Conservation (phyloP, 1,284 basidiomycete species). For the Malassezia psittaci region DNA sequence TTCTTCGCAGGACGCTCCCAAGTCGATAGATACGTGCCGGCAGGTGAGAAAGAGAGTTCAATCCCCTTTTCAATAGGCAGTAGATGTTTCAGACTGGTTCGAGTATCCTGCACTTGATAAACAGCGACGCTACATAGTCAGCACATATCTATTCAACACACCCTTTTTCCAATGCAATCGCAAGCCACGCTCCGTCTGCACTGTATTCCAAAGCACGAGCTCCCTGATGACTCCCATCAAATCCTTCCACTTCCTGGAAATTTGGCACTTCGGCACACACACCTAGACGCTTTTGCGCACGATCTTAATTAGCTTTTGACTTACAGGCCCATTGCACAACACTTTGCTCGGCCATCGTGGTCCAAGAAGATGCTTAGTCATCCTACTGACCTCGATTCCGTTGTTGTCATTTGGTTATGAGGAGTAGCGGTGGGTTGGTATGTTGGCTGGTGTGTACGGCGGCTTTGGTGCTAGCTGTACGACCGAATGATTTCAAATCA, state of each 20-base stretch:
- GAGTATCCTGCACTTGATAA: constrained; percentile 53
- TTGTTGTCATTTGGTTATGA: no score
- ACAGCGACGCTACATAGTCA: constrained; percentile 58
- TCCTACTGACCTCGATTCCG: no score
- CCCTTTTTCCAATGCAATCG: constrained; percentile 66
- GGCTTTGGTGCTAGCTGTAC: constrained; percentile 12
- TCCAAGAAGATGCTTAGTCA: neutral
- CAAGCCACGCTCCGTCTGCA: constrained; percentile 73
- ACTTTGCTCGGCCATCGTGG: constrained; percentile 10
- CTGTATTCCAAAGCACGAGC: constrained; percentile 75
- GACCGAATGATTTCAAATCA: constrained; percentile 37
- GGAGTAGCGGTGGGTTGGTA: neutral
- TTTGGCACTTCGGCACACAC: constrained; percentile 70
- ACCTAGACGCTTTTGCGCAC: constrained; percentile 83
- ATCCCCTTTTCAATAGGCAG: constrained; percentile 59
- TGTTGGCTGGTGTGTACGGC: neutral
- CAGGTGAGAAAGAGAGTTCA: constrained; percentile 81
- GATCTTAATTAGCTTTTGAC: constrained; percentile 54
- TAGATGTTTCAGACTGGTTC: constrained; percentile 25
- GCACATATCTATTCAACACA: constrained; percentile 50
- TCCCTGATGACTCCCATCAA: constrained; percentile 57
- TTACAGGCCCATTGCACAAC: constrained; percentile 18
- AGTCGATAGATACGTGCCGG: constrained; percentile 80
- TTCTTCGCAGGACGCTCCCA: constrained; percentile 76
- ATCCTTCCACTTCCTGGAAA: constrained; percentile 61